Conservation (phyloP, 805 yeast species). For the Barnettozyma populi region DNA sequence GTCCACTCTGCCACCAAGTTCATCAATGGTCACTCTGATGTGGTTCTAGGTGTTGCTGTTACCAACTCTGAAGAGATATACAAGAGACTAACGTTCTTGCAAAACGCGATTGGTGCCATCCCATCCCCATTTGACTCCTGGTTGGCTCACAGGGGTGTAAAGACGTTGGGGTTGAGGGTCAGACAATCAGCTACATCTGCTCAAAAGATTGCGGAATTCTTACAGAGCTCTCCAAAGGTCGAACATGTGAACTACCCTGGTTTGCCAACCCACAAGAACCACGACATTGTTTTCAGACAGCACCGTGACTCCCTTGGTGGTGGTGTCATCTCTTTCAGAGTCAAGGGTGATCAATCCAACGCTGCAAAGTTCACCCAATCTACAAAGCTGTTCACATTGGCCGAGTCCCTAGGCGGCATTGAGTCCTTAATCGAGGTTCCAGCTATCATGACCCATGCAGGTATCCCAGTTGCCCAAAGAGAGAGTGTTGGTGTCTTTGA, state of each 20-base stretch:
- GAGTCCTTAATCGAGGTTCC: conserved; percentile 86
- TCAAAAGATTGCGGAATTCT: conserved; percentile 59
- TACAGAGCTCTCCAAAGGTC: conserved; percentile 47
- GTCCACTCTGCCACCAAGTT: conserved; percentile 88
- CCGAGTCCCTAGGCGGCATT: conserved; percentile 88
- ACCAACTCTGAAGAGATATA: conserved; percentile 57
- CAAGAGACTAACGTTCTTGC: conserved; percentile 67
- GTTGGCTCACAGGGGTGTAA: conserved; percentile 90
- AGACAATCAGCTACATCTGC: conserved; percentile 66
- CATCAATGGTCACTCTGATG: conserved; percentile 90
- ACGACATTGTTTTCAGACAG: conserved; percentile 61
- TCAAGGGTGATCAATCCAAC: conserved; percentile 73
- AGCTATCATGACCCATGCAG: conserved; percentile 89
- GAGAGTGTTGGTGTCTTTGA: conserved; percentile 78
- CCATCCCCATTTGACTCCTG: conserved; percentile 90
- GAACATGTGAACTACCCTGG: conserved; percentile 81
- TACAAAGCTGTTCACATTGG: conserved; percentile 75
- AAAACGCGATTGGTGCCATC: conserved; percentile 83
- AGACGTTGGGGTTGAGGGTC: conserved; percentile 78
- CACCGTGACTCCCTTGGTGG: conserved; percentile 86
- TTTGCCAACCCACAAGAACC: conserved; percentile 56
- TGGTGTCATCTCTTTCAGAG: conserved; percentile 86
- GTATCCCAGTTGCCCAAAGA: conserved; percentile 74
- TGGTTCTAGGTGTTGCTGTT: conserved; percentile 79
- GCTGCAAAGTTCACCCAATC: conserved; percentile 69